Conservation (phyloP, 768 basidiomycete genomes). For the Tulasnella sp. region DNA sequence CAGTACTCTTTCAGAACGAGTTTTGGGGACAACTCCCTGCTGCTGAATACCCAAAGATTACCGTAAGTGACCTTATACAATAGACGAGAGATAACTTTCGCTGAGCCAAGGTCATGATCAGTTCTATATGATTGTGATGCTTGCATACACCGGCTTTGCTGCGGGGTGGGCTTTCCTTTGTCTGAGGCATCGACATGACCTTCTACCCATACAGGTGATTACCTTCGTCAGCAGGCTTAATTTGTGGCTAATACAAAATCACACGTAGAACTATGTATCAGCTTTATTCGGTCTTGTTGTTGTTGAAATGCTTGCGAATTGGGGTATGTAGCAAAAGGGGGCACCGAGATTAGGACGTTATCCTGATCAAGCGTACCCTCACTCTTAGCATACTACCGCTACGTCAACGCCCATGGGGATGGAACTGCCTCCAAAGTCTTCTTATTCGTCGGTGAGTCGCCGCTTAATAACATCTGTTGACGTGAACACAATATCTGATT, state of each 20-base stretch:
- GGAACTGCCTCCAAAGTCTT: slow-evolving; percentile 72
- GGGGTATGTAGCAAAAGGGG: slow-evolving; percentile 60
- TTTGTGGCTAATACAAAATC: slow-evolving; percentile 9
- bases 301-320: slow-evolving; percentile 90
- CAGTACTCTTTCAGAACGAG: slow-evolving; percentile 74
- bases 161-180: slow-evolving; percentile 75
- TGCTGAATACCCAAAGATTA: slow-evolving; percentile 94
- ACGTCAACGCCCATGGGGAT: slow-evolving; percentile 78
- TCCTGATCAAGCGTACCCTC: neutral
- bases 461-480: neutral
- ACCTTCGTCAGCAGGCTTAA: slow-evolving; percentile 16
- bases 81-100: slow-evolving; percentile 19
- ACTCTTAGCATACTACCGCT: slow-evolving; percentile 74
- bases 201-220: slow-evolving; percentile 78
- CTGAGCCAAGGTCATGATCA: slow-evolving; percentile 25
- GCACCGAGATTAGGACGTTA: no score
- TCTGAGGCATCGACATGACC: slow-evolving; percentile 65
- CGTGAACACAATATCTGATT: neutral
- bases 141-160: slow-evolving; percentile 63
- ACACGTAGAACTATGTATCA: slow-evolving; percentile 74
- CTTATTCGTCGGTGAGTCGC: slow-evolving; percentile 71
- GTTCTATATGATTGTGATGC: slow-evolving; percentile 83
- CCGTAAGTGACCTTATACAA: slow-evolving; percentile 40
- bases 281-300: slow-evolving; percentile 76
- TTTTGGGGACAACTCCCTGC: slow-evolving; percentile 86